A percentile compares a stretch with the other conserved stretches of the same genome.
phyloP scores from a whole-genome alignment of 257 asterid genomes.

The Nicotiana tabacum region DNA sequence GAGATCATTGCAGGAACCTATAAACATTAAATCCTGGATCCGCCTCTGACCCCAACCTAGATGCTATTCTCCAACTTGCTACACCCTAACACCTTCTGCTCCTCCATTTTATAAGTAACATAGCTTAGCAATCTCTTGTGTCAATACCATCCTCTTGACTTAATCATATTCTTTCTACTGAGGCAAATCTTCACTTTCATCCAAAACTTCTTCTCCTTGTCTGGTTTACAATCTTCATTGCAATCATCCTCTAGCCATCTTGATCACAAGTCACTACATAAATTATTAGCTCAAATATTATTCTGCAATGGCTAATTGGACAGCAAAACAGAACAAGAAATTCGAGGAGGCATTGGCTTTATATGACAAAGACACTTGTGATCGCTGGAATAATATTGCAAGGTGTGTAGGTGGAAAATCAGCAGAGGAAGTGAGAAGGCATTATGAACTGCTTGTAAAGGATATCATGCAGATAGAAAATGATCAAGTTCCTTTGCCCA shows the following conservation, averaged over 20 bases:
- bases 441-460: slow-evolving; percentile 35
- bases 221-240: background rate
- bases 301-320: slow-evolving; percentile 49
- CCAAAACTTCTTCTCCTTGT: background rate
- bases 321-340: slow-evolving; percentile 42
- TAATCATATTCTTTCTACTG: slow-evolving; percentile 20
- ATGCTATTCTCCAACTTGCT: slow-evolving; percentile 43
- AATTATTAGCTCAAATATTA: background rate
- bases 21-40: no score
- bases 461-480: slow-evolving; percentile 36
- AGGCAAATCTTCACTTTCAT: slow-evolving; percentile 1
- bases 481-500: slow-evolving; percentile 32
- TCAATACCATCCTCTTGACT: slow-evolving; percentile 28
- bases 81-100: slow-evolving; percentile 16
- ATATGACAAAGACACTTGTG: slow-evolving; percentile 40
- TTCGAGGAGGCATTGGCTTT: slow-evolving; percentile 43
- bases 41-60: no score
- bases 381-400: slow-evolving; percentile 40
- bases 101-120: background rate
- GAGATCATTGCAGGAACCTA: no score
- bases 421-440: slow-evolving; percentile 36
- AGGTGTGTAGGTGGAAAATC: slow-evolving; percentile 40
- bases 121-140: slow-evolving; percentile 11
- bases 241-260: background rate
- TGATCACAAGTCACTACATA: background rate